Evolutionary conservation across 2,329 filamentous ascomycete species (phyloP).

Genomic region (Madurella fahalii): DNA sequence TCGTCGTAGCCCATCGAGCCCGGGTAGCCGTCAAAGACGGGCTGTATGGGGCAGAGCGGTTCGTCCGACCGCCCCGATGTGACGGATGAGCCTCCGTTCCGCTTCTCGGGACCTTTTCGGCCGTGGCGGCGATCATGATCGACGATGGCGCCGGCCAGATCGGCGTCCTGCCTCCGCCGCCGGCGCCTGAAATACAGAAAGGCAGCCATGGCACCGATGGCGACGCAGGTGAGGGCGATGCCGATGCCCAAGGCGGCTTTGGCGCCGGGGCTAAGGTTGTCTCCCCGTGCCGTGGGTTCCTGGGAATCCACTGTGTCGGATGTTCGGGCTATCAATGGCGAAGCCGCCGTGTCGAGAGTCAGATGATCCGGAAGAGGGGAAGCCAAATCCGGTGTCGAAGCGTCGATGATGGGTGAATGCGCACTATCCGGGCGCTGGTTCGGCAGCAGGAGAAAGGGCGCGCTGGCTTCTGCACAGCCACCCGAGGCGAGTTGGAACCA

Average conservation of each 20-base stretch:
- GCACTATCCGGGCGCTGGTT: slow-evolving; percentile 5
- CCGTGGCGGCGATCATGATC: slow-evolving; percentile 17
- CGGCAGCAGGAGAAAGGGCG: slow-evolving; percentile 17
- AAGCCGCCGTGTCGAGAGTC: not conserved
- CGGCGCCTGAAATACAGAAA: slow-evolving; percentile 26
- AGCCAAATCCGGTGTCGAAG: not conserved
- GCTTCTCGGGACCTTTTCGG: slow-evolving; percentile 21
- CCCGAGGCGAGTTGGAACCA: slow-evolving; percentile 25
- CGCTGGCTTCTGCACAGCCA: slow-evolving; percentile 22
- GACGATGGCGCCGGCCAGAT: slow-evolving; percentile 16
- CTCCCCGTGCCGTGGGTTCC: slow-evolving; percentile 9
- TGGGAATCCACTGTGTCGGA: slow-evolving; percentile 10
- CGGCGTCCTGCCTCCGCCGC: slow-evolving; percentile 15
- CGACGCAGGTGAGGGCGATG: slow-evolving; percentile 20
- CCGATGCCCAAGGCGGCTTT: slow-evolving; percentile 24
- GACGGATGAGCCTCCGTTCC: slow-evolving; percentile 15
- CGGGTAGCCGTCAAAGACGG: slow-evolving; percentile 27
- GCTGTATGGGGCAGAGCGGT: slow-evolving; percentile 25
- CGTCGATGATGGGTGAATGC: slow-evolving; percentile 6
- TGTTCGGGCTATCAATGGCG: slow-evolving; percentile 3
- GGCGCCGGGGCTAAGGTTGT: slow-evolving; percentile 23
- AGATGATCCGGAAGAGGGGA: not conserved
- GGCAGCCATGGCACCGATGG: slow-evolving; percentile 24
- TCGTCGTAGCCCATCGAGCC: slow-evolving; percentile 29
- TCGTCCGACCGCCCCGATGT: slow-evolving; percentile 24